phyloP scores from a whole-genome alignment of 371 early-diverging fungal genomes.

The Nematocida parisii region DNA sequence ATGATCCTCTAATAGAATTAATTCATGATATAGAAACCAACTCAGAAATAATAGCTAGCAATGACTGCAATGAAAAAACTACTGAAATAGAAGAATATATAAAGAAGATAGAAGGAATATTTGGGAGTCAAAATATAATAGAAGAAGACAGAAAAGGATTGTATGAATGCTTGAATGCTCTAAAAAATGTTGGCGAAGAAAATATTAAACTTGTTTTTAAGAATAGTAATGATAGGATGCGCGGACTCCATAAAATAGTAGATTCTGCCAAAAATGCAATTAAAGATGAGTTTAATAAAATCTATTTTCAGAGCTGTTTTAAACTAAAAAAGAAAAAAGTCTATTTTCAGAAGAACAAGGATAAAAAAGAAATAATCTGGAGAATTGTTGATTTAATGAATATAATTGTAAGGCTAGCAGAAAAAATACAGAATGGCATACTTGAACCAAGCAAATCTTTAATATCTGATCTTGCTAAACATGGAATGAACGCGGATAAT shows the following conservation, averaged over 20 bases:
- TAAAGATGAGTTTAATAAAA: not conserved
- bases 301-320: too few species aligned
- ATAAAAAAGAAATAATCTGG: not conserved
- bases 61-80: not conserved
- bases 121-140: not conserved
- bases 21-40: not conserved
- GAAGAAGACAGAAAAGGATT: not conserved
- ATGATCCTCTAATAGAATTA: not conserved
- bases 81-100: not conserved
- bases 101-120: not conserved
- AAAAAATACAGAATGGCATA: not conserved
- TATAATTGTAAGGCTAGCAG: not conserved
- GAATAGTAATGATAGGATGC: not conserved
- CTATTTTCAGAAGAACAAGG: not conserved
- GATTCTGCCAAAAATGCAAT: not conserved
- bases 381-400: not conserved
- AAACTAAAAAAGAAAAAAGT: too few species aligned
- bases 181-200: not conserved
- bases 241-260: not conserved
- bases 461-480: not conserved
- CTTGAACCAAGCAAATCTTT: not conserved
- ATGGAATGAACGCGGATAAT: not conserved
- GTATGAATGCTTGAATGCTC: not conserved
- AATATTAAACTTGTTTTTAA: not conserved
- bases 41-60: not conserved